Base-by-base conservation (phyloP, 192 early-diverging fungal species). In the Spizellomyces punctatus region DNA sequence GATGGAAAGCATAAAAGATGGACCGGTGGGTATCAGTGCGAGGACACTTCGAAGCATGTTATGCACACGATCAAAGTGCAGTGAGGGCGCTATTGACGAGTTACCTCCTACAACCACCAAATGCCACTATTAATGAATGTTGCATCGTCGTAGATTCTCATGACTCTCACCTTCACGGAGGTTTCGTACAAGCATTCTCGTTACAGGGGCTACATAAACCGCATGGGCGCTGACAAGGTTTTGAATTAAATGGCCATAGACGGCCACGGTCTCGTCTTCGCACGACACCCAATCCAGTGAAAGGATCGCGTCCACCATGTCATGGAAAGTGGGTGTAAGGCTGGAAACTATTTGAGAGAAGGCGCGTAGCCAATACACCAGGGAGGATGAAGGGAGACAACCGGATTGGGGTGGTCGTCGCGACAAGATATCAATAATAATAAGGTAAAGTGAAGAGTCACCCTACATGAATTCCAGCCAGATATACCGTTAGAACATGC, bases 141-240 rank as follows among this genome's bases (percentile, higher is more conserved):
- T 14, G 16, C 63, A 64, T 64, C 43, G 14, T 61, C 4, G 59
- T 19, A 61, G 12, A 61, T 61, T 2, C 27, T 19, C 59, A 61
- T 2, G 12, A 22, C 16, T 19, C 82, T 66, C 81, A 90, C 89
- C 86, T 8, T 62, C 75, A 50, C 76, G 62, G 41, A 93, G 77
- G 5, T 77, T 74, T 46, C 72, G 61, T 8, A 92, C 86, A 6
- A 94, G 80, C 66, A 81, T 84, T 17, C 74, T 66, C 12, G 89
- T 71, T 0, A 92, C 89, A 41, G 90, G 83, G 14, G 78, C 70
- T 21, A 87, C 85, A 71, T 89, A 89, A 45, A 82, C 81, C 1
- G 91, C 83, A 68, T 94, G 91, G 1, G 90, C 92, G 14, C 88
- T 89, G 2, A 92, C 92, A 36, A 93, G 77, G 61, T 91, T 91